Base-by-base conservation (phyloP, 805 yeast species). In the Starmerella riodocensis region DNA sequence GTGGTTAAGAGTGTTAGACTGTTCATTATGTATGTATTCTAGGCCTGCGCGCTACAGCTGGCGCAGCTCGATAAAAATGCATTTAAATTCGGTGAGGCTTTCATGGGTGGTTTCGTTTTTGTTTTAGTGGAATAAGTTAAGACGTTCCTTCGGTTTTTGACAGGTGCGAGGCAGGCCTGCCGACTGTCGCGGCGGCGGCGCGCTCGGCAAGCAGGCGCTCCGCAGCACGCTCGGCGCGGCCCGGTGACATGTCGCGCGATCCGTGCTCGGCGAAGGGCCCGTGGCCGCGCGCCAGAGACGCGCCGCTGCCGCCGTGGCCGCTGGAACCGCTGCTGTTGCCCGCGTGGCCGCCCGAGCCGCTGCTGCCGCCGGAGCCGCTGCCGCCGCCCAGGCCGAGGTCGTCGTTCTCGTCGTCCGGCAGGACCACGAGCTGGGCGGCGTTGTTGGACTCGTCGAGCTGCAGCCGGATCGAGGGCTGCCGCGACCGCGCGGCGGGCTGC, bases 401-500 rank as follows among this genome's bases (percentile, higher is more conserved):
- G 16, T 13, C 37, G n/a, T 25, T 19, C 31, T 42, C 39, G 13
- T 34, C 34, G 26, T 43, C 39, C 1, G 42, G 42, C 6, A 47
- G 32, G n/a, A 48, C 43, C 1, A 49, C 50, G 1, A 49, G 36
- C 20, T 45, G 46, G 4, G 53, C 53, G 6, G 46, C 26, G 29
- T 48, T 37, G 33, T 37, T 40, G 32, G 34, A 38, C 16, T 48
- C 52, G 16, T 48, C 53, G 13, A 49, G 39, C 34, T 45, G 48
- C 32, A 49, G 36, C 9, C 53, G 46, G 27, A 49, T 33, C 4
- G 48, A 39, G 8, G 48, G 47, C 33, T 42, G 53, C 4, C 45
- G 40, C 11, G 45, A 40, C 6, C 50, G 32, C 23, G 38, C 22
- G 1, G 36, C 25, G 4, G 50, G 48, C 29, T 49, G 53, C 3